Conservation (phyloP, 225 moss, liverwort and hornwort species). For the Asterella californica region DNA sequence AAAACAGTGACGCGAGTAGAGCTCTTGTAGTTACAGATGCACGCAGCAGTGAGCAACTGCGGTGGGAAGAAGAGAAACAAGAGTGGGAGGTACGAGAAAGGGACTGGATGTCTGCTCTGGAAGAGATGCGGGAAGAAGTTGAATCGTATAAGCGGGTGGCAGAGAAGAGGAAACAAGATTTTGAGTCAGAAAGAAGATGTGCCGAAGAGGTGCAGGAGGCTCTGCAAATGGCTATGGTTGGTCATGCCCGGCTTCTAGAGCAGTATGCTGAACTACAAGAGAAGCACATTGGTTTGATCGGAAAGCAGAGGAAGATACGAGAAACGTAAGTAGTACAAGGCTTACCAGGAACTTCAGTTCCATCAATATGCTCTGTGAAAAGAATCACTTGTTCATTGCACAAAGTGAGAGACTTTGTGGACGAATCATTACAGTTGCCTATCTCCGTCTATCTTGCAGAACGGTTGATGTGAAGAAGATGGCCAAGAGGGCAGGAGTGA, state of each 20-base stretch:
- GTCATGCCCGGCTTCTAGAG: conserved; percentile 80
- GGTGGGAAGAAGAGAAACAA: conserved; percentile 44
- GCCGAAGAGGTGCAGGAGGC: conserved; percentile 77
- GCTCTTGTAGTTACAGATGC: conserved; percentile 20
- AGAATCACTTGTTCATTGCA: not conserved
- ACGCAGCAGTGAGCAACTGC: conserved; percentile 17
- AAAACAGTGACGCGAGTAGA: not conserved
- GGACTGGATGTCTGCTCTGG: conserved; percentile 62
- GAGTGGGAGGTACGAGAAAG: conserved; percentile 79
- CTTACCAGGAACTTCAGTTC: not conserved
- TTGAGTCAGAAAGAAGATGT: conserved; percentile 87
- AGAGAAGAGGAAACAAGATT: conserved; percentile 62
- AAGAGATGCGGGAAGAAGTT: conserved; percentile 62
- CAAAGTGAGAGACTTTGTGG: not conserved
- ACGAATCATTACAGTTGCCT: not conserved
- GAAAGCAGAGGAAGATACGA: conserved; percentile 71
- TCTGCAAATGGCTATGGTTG: conserved; percentile 87
- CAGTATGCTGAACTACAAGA: conserved; percentile 91
- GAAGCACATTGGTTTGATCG: conserved; percentile 62
- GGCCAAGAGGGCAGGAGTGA: conserved; percentile 64
- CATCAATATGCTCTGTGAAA: not conserved
- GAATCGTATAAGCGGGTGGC: conserved; percentile 56
- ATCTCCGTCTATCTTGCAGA: conserved; percentile 16
- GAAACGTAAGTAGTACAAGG: conserved; percentile 35
- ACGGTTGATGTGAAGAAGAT: conserved; percentile 51